Percentiles rank a stretch among this genome's conserved stretches.
These are phyloP conservation scores for Flaveria ramosissima DNA, from an alignment of 129 eudicot species.

Conservation along the genomic window DNA sequence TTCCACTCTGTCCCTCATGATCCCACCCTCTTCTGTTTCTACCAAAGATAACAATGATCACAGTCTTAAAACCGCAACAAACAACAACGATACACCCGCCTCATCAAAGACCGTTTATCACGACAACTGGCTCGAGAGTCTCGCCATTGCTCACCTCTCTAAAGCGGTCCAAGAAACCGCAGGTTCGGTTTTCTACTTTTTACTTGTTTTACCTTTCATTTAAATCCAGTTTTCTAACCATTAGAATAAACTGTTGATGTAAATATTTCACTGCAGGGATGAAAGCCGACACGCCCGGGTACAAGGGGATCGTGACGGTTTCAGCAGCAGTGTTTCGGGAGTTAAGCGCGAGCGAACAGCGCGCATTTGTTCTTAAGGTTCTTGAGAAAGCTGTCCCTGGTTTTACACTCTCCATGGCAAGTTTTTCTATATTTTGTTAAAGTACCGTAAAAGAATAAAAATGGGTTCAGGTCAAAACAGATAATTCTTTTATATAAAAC, in stretches of 20 bases:
- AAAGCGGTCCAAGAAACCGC: slow-evolving; percentile 54
- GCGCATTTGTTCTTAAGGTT: slow-evolving; percentile 43
- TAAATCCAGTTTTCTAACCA: neutral
- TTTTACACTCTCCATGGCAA: slow-evolving; percentile 57
- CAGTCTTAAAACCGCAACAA: neutral
- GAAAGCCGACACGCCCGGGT: slow-evolving; percentile 52
- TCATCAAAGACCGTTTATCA: slow-evolving; percentile 40
- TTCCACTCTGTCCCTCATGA: slow-evolving; percentile 13
- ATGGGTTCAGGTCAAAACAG: neutral
- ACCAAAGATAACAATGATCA: slow-evolving; percentile 4
- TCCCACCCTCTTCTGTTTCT: neutral
- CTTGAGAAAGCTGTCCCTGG: slow-evolving; percentile 66
- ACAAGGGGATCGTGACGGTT: slow-evolving; percentile 67
- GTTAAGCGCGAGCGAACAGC: slow-evolving; percentile 49
- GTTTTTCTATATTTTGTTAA: slow-evolving; percentile 29
- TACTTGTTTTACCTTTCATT: neutral
- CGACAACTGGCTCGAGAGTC: slow-evolving; percentile 70
- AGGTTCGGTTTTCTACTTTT: slow-evolving; percentile 47
- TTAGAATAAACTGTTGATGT: neutral
- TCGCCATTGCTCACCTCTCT: slow-evolving; percentile 70
- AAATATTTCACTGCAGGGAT: slow-evolving; percentile 39
- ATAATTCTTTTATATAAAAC: neutral
- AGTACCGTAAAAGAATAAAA: neutral
- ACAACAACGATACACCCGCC: slow-evolving; percentile 13
- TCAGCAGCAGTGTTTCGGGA: slow-evolving; percentile 41